Base-by-base conservation (phyloP, 148 eudicot species). In the Rhododendron vialii region DNA sequence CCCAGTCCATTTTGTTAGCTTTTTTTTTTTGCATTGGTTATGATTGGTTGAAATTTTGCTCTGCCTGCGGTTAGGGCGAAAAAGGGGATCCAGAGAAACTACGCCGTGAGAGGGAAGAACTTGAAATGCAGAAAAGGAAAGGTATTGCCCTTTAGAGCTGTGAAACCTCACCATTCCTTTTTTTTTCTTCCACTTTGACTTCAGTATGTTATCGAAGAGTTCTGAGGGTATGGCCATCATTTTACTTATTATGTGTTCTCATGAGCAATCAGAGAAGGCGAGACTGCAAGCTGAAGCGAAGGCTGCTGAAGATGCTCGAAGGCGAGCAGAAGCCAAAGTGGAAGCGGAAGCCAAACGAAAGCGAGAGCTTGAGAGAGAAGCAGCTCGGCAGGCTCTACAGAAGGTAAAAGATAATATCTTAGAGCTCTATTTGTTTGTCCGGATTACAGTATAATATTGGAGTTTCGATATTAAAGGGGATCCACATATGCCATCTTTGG, bases 231-330 rank as follows among this genome's bases (percentile, higher is more conserved):
- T 59, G 17, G 36, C 17, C 51, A 51, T 75, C 38, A 50, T 81
- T 59, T 22, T 84, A 84, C 38, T 59, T 71, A 55, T 15, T 48
- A 1, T 84, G 30, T 67, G 7, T 69, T 83, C 15, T 61, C 35
- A 69, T 73, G 71, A 85, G 84, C 87, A 28, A 90, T 30, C 94
- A 94, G 98, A 92, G 86, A 94, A 91, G 83, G 98, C 98, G 36
- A 86, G 95, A 41, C 75, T 94, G 84, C 98, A 90, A 91, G 95
- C 95, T 82, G 98, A 94, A 91, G 98, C 98, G 7, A 91, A 89
- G 80, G 98, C 93, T 87, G 98, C 98, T 35, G 98, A 94, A 91
- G 94, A 91, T 77, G 98, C 95, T 82, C 88, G 92, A 77, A 93
- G 85, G 89, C 88, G 79, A 85, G 95, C 92, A 24, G 95, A 93